Evolutionary conservation across 306 rosid species (phyloP), one percentile per base, ranked within the genome.

Genomic region (Hippophae rhamnoides): DNA sequence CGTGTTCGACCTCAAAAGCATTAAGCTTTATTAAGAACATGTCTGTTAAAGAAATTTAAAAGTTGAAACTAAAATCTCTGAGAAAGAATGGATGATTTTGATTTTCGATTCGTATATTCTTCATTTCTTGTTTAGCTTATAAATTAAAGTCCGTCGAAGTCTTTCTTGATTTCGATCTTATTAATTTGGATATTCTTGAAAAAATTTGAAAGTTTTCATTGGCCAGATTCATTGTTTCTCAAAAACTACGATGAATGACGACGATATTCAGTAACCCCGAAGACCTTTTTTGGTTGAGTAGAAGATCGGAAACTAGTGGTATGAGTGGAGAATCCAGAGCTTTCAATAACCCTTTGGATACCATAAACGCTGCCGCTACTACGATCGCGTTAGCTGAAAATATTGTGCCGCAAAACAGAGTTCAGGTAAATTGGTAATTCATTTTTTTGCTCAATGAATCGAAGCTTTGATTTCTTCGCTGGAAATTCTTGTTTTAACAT

Each of bases 291-390:
- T 40, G 13, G 6, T 43, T 40, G 5, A 45, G 43, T n/a, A 50
- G 52, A 25, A 47, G 57, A 23, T 3, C 62, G 41, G 76, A 76
- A 63, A 86, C 80, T 93, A 82, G 79, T 60, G 69, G 84, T 18
- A 65, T 18, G 38, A 58, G 66, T 64, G 81, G 78, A 46, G 78
- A 87, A 57, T 76, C 56, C 3, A 67, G 82, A 66, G 66, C 67
- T 54, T 54, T 60, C 10, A 69, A 59, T 76, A 86, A 65, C 77
- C 71, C 97, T 61, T 64, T 88, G 42, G 89, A 88, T 11, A 93
- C 95, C 56, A 84, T 93, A 8, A 86, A 80, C 86, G 97, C 99
- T 56, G 99, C 99, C 49, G 99, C 99, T 10, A 72, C 80, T 57
- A 95, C 82, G 61, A 88, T 93, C 66, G 90, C 86, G 11, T 59